Evolutionary conservation across 1,139 yeast species (phyloP).

Genomic region (Wickerhamomyces sp.): DNA sequence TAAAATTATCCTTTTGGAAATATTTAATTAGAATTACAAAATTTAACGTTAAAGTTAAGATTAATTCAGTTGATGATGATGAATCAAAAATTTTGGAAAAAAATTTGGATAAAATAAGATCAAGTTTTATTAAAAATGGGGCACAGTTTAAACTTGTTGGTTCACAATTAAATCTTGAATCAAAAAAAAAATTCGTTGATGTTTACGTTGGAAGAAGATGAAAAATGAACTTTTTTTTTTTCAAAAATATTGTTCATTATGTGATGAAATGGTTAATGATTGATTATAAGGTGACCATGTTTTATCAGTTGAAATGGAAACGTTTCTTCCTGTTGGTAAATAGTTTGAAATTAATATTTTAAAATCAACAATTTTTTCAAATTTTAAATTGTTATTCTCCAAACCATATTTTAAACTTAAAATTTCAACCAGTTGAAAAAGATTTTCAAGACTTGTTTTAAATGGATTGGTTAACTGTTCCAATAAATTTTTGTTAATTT

Average conservation of each 20-base stretch:
- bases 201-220: conserved; percentile 18
- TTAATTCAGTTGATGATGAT: conserved; percentile 21
- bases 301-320: conserved; percentile 11
- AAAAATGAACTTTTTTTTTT: neutral
- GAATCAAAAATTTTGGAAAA: conserved; percentile 15
- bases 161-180: conserved; percentile 25
- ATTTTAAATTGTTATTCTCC: conserved; percentile 19
- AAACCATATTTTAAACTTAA: conserved; percentile 17
- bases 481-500: too few relatives aligned
- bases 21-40: conserved; percentile 20
- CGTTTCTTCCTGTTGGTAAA: conserved; percentile 21
- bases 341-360: conserved; percentile 9
- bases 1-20: conserved; percentile 12
- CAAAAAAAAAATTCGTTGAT: conserved; percentile 30
- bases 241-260: conserved; percentile 9
- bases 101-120: conserved; percentile 26
- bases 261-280: neutral
- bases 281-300: conserved; percentile 15
- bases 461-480: too few relatives aligned
- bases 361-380: conserved; percentile 11
- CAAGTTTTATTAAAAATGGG: conserved; percentile 33
- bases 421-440: conserved; percentile 14
- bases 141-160: conserved; percentile 34
- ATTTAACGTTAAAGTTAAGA: conserved; percentile 25
- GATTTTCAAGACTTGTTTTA: conserved; percentile 5